A percentile compares a stretch with the other conserved stretches of the same genome.
phyloP scores from a whole-genome alignment of 768 basidiomycete species.

The Xerocomus spinulosus region DNA sequence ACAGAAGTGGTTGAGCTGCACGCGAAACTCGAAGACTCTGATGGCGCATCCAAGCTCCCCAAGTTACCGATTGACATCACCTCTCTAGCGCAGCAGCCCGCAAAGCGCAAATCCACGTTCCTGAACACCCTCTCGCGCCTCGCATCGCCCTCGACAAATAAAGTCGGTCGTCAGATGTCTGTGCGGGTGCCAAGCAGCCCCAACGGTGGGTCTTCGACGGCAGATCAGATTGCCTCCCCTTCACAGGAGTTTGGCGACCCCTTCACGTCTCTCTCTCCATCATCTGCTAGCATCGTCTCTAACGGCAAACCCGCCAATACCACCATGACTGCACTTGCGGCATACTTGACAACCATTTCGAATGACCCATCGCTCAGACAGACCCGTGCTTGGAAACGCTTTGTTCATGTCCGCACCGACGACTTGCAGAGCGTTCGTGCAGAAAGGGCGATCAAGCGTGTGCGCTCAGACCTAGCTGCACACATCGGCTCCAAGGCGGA shows the following conservation, averaged over 20 bases:
- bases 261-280: slow-evolving; percentile 43
- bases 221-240: slow-evolving; percentile 42
- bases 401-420: slow-evolving; percentile 80
- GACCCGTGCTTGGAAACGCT: slow-evolving; percentile 75
- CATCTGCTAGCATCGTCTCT: slow-evolving; percentile 21
- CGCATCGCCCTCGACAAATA: slow-evolving; percentile 63
- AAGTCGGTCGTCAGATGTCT: slow-evolving; percentile 41
- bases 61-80: slow-evolving; percentile 56
- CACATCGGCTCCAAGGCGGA: slow-evolving; percentile 46
- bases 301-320: slow-evolving; percentile 36
- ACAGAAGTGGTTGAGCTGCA: slow-evolving; percentile 80
- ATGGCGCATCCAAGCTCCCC: slow-evolving; percentile 55
- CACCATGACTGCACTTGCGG: slow-evolving; percentile 63
- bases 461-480: slow-evolving; percentile 77
- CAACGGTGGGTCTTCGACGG: slow-evolving; percentile 32
- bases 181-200: slow-evolving; percentile 31
- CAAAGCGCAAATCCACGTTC: slow-evolving; percentile 79
- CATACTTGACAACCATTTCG: slow-evolving; percentile 76
- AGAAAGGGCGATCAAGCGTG: slow-evolving; percentile 84
- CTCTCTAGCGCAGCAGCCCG: slow-evolving; percentile 44
- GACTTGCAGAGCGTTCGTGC: slow-evolving; percentile 84
- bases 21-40: slow-evolving; percentile 65
- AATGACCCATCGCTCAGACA: slow-evolving; percentile 61
- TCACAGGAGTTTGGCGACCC: slow-evolving; percentile 58
- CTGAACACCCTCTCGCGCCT: slow-evolving; percentile 82